Evolutionary conservation across 352 stramenopile species (phyloP), one percentile per base, ranked within the genome.

Genomic region (Pythium periplocum): DNA sequence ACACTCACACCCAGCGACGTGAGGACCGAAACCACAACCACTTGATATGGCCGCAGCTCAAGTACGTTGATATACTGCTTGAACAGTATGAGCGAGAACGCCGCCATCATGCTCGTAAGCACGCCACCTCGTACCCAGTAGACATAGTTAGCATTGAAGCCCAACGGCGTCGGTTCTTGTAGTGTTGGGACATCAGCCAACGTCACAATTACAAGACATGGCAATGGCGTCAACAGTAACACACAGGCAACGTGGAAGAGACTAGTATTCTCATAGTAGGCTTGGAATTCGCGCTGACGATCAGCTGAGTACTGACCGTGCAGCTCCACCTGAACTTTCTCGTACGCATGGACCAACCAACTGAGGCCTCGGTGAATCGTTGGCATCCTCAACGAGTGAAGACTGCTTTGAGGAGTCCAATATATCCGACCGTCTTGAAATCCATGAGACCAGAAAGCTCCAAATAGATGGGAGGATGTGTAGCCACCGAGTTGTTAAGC

Each of bases 221-320:
- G 59, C 8, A 55, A n/a, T 4, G 51, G 34, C 1, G 59, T 54
- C 2, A 41, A 31, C 31, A 59, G 48, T 2, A 64, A 46, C n/a
- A 64, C 5, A 7, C 44, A 2, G 1, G 53, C 2, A 17, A 58
- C 17, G 2, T 50, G 57, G 34, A 9, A 35, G 6, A 33, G 17
- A 3, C 35, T 41, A 4, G 34, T 31, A 4, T 12, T 4, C 36
- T 3, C 6, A 32, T n/a, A 4, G 32, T 62, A 62, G n/a, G 44
- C 36, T 3, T 57, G 35, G 3, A 62, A 44, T 3, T 48, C 46
- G 7, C 44, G n/a, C 46, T 71, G 48, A 31, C 65, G 57, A 48
- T 75, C 52, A 6, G 65, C 10, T 0, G 68, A 80, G 57, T 69
- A 80, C 10, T 75, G 59, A 1, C 68, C 71, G 1, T 64, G 58